phyloP scores from a whole-genome alignment of 495 filamentous ascomycete species.

The Parmelia sp. region DNA sequence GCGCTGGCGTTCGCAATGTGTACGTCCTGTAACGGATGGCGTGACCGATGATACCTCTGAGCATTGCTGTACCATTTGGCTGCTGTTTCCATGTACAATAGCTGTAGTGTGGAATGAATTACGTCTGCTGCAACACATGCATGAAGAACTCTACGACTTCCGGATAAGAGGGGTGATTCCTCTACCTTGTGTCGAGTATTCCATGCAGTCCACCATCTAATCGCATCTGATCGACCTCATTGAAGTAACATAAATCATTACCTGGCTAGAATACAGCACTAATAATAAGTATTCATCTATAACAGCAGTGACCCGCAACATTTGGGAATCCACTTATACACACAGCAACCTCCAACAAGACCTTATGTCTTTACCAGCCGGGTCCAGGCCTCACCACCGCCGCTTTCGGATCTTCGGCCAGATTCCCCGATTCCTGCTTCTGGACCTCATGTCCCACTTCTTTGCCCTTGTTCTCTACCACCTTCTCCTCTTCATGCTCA shows the following conservation, averaged over 20 bases:
- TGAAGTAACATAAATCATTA: background rate
- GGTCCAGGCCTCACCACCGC: slow-evolving; percentile 2
- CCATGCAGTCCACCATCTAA: background rate
- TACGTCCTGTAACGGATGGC: background rate
- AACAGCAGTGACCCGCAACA: background rate
- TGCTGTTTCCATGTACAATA: background rate
- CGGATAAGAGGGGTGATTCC: background rate
- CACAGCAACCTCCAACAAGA: background rate
- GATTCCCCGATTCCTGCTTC: background rate
- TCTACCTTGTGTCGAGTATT: too few relatives aligned
- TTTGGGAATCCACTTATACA: background rate
- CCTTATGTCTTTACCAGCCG: background rate
- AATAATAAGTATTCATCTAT: background rate
- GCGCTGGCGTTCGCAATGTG: background rate
- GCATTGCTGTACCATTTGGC: background rate
- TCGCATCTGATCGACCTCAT: too few relatives aligned
- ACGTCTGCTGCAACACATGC: background rate
- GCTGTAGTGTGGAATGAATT: background rate
- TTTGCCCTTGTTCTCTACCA: background rate
- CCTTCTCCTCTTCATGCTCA: background rate
- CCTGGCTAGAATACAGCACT: background rate
- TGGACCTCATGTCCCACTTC: background rate
- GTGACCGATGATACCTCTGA: background rate
- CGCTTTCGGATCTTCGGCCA: background rate
- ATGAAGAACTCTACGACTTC: background rate